These are phyloP conservation scores for Backusella luteola DNA, from an alignment of 192 early-diverging fungal genomes.

Conservation along the genomic window DNA sequence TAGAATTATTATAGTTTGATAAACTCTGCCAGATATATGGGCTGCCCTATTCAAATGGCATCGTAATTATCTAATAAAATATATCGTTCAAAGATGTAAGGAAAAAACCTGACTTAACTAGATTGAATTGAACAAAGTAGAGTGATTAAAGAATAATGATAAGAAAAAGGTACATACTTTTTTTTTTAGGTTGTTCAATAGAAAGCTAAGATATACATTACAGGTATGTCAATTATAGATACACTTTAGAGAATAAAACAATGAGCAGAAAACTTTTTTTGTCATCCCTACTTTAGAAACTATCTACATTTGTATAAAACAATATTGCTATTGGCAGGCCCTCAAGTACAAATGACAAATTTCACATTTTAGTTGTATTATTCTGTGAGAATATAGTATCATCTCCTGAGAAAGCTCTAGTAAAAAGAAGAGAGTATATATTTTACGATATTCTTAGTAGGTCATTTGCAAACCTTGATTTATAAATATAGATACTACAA, in stretches of 20 bases:
- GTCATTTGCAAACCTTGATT: neutral
- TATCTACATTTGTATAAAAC: neutral
- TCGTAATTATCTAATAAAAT: too few relatives aligned
- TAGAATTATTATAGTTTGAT: neutral
- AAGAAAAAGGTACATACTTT: too few relatives aligned
- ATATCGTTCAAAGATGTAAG: too few relatives aligned
- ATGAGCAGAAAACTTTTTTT: neutral
- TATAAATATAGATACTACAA: neutral
- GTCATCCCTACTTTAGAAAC: neutral
- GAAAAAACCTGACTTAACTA: too few relatives aligned
- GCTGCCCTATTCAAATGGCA: too few relatives aligned
- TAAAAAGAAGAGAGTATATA: neutral
- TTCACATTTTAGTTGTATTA: neutral
- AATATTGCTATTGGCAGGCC: neutral
- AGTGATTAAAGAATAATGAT: too few relatives aligned
- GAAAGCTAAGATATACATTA: too few relatives aligned
- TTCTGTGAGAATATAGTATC: neutral
- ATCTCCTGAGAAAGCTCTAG: neutral
- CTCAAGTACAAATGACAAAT: neutral
- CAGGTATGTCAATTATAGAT: too few relatives aligned
- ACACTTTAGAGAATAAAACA: too few relatives aligned
- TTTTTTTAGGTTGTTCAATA: too few relatives aligned
- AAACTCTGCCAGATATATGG: neutral
- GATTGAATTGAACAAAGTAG: too few relatives aligned
- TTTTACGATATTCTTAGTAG: neutral